Base-by-base conservation (phyloP, 306 rosid species). In the Sechiopsis laciniata region DNA sequence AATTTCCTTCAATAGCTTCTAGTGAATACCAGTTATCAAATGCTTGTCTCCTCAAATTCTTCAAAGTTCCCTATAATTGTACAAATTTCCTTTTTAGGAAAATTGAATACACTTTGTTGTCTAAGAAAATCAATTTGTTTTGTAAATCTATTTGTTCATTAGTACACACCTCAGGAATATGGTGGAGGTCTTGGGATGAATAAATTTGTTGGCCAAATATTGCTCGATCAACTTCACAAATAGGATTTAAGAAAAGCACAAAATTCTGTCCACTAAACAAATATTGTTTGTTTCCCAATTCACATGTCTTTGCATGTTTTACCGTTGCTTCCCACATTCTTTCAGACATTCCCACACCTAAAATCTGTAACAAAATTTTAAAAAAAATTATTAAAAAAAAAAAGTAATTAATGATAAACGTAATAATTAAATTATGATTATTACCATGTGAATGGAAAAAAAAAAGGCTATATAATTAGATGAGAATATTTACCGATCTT, bases 281-380 rank as follows among this genome's bases (percentile, higher is more conserved):
- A 65, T 86, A 86, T 10, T 62, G 7, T 72, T 94, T 90, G 82
- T 58, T 83, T n/a, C 96, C 88, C 78, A 86, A 37, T 1, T 64
- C 81, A 48, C 96, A 94, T 0, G 96, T 87, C 75, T 15, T 84
- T 0, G 98, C 98, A 62, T 90, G 98, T 61, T 78, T 89, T 10
- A 87, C 19, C 0, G 96, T 81, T 2, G 40, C 87, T 7, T 89
- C 87, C 98, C 98, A 94, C 89, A 85, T 86, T 72, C 68, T 94
- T 2, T 90, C 96, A 0, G 98, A 94, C 98, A 94, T 90, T 16
- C 89, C 95, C 55, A 79, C 0, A 0, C 97, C 98, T 59, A 94
- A 82, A 62, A 83, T 82, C 98, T 93, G 37, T 5, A 32, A 26
- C 29, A 26, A 26, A 26, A 26, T 26, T 26, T 26, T 26, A 32